Percentiles rank a stretch among this genome's conserved stretches.
phyloP scores from a whole-genome alignment of 2,329 filamentous ascomycete species.

The Keithomyces neogunnii region DNA sequence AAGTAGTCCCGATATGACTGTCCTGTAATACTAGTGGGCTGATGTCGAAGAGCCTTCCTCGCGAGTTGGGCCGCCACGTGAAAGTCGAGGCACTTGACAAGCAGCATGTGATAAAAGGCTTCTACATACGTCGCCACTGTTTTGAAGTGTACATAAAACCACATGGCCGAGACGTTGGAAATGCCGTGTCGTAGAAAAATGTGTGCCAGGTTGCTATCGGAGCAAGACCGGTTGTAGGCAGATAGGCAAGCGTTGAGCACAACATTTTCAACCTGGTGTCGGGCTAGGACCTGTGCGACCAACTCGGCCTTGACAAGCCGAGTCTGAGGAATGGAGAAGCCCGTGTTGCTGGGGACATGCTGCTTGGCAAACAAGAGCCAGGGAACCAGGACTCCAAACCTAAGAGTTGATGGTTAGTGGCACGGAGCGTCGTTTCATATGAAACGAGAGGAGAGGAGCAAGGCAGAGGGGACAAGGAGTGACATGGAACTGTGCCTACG shows the following conservation, averaged over 20 bases:
- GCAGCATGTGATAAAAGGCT: conserved; percentile 17
- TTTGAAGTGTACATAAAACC: conserved; percentile 21
- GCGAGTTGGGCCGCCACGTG: conserved; percentile 19
- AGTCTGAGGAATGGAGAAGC: conserved; percentile 15
- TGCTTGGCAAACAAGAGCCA: conserved; percentile 19
- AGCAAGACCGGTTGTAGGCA: conserved; percentile 17
- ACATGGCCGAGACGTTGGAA: conserved; percentile 20
- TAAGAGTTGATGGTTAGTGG: conserved; percentile 1
- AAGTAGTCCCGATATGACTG: conserved; percentile 19
- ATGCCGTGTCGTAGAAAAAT: conserved; percentile 18
- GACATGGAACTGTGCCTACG: conserved; percentile 3
- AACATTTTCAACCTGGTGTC: conserved; percentile 17
- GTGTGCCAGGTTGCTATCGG: conserved; percentile 18
- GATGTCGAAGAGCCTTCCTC: conserved; percentile 16
- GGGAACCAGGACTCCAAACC: conserved; percentile 13
- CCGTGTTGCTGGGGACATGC: conserved; percentile 7
- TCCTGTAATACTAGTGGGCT: conserved; percentile 13
- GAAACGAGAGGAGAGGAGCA: not conserved
- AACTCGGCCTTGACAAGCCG: conserved; percentile 14
- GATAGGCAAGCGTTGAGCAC: conserved; percentile 21
- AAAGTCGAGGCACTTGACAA: conserved; percentile 17
- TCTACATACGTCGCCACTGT: conserved; percentile 19
- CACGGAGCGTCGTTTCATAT: not conserved
- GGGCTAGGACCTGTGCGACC: conserved; percentile 15
- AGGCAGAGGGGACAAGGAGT: not conserved